Evolutionary conservation across 257 asterid species (phyloP), one percentile per base, ranked within the genome.

Genomic region (Apocynum venetum): DNA sequence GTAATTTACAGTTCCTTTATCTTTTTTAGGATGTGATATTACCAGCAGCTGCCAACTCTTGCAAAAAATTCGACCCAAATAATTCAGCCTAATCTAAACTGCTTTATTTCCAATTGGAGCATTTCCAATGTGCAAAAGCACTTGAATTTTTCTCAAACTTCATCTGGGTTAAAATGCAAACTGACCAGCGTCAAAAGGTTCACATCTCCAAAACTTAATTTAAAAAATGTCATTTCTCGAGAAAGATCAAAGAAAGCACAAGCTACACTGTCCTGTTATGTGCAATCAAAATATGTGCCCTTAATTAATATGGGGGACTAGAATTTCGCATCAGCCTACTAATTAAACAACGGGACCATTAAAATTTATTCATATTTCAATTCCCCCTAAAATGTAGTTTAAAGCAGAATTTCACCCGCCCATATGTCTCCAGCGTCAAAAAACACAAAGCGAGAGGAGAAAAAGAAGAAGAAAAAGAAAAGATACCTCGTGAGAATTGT

Each of bases 401-500:
- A 47, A 43, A 46, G 41, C 61, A 66, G 38, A 75, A 56, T 35
- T 74, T 17, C n/a, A n/a, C n/a, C n/a, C n/a, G n/a, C n/a, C n/a
- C n/a, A n/a, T n/a, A n/a, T n/a, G n/a, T n/a, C 47, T 12, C 49
- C 15, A 71, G 43, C 36, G 60, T 60, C 31, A 38, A 1, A 14
- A 44, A 31, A 44, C 31, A 35, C 40, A 11, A 47, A 8, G 36
- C 19, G 10, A 10, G 12, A 66, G 10, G 10, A 35, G 36, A 8
- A 1, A 49, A 25, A 8, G 36, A 8, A 8, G 36, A 8, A 57
- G 11, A 57, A 57, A 20, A n/a, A 5, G 19, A 31, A 76, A 71
- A 80, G n/a, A 73, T 80, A 80, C 83, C 73, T n/a, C 13, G 73
- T 43, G 19, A 67, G 51, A 71, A 70, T 65, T 17, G 9, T 43